Evolutionary conservation across 495 filamentous ascomycete genomes (phyloP).

Genomic region (Neurospora sp.): DNA sequence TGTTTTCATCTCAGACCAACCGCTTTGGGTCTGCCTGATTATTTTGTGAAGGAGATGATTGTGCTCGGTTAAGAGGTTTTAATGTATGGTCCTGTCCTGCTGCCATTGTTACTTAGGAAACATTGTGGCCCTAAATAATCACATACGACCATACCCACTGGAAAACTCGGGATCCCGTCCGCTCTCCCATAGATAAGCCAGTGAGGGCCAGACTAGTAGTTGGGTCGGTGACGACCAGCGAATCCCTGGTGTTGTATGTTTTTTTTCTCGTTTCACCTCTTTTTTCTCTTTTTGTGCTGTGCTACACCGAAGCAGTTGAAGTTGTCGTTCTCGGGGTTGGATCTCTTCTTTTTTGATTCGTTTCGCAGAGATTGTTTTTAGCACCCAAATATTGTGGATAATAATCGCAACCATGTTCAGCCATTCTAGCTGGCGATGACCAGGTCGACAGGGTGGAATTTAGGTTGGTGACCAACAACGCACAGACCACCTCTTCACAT

Average conservation of each 20-base stretch:
- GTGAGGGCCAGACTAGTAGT: conserved; percentile 3
- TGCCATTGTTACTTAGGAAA: background rate
- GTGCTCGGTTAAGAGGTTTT: too few relatives aligned
- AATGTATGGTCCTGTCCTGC: too few relatives aligned
- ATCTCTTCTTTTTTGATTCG: too few relatives aligned
- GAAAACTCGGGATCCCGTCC: conserved; percentile 42
- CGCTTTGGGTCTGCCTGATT: too few relatives aligned
- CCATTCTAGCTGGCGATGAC: background rate
- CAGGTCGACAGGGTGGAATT: background rate
- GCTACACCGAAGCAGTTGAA: too few relatives aligned
- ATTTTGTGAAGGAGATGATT: too few relatives aligned
- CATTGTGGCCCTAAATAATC: rapidly evolving
- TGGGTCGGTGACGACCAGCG: conserved; percentile 13
- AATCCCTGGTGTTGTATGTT: conserved; percentile 38
- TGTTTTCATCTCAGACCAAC: too few relatives aligned
- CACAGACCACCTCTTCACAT: background rate
- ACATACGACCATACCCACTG: background rate
- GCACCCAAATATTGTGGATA: too few relatives aligned
- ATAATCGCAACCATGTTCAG: background rate
- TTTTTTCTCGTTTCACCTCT: background rate
- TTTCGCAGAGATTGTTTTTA: too few relatives aligned
- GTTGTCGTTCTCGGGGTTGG: too few relatives aligned
- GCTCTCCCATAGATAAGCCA: conserved; percentile 12
- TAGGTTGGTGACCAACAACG: background rate
- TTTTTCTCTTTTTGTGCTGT: background rate